These are phyloP conservation scores for Agrocybe chaxingu DNA, from an alignment of 768 basidiomycete genomes.

Conservation along the genomic window DNA sequence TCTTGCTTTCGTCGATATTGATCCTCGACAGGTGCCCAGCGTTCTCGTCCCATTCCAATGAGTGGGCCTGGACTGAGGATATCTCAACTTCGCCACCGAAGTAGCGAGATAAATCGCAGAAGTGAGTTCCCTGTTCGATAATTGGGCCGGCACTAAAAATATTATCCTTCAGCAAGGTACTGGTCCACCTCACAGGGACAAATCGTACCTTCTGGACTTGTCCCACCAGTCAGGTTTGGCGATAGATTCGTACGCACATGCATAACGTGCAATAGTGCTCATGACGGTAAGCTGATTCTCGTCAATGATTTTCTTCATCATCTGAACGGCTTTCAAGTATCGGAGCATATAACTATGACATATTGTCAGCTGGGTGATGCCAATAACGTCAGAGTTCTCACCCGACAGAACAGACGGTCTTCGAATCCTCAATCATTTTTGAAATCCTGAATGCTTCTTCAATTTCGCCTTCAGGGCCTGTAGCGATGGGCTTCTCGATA, in stretches of 20 bases:
- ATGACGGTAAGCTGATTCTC: conserved; percentile 95
- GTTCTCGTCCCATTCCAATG: conserved; percentile 89
- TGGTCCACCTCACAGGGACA: neutral
- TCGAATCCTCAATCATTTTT: conserved; percentile 62
- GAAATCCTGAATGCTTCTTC: conserved; percentile 69
- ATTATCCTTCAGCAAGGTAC: conserved; percentile 3
- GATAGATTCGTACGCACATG: conserved; percentile 79
- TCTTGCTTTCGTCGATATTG: conserved; percentile 78
- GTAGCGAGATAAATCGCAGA: conserved; percentile 95
- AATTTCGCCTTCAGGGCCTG: conserved; percentile 69
- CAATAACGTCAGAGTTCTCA: conserved; percentile 30
- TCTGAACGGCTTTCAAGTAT: conserved; percentile 90
- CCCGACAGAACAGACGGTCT: conserved; percentile 87
- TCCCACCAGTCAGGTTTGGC: conserved; percentile 92
- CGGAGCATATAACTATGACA: conserved; percentile 81
- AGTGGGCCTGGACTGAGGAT: conserved; percentile 74
- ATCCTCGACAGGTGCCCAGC: conserved; percentile 84
- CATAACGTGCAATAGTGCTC: conserved; percentile 94
- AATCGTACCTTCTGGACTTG: conserved; percentile 70
- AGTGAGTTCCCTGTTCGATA: conserved; percentile 93
- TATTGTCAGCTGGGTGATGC: conserved; percentile 1
- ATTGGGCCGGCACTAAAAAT: conserved; percentile 68
- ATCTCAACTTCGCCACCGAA: conserved; percentile 96
- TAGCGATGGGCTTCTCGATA: conserved; percentile 90
- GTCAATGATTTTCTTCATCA: conserved; percentile 94